phyloP scores from a whole-genome alignment of 1,139 yeast species.

The Meyerozyma sp. region DNA sequence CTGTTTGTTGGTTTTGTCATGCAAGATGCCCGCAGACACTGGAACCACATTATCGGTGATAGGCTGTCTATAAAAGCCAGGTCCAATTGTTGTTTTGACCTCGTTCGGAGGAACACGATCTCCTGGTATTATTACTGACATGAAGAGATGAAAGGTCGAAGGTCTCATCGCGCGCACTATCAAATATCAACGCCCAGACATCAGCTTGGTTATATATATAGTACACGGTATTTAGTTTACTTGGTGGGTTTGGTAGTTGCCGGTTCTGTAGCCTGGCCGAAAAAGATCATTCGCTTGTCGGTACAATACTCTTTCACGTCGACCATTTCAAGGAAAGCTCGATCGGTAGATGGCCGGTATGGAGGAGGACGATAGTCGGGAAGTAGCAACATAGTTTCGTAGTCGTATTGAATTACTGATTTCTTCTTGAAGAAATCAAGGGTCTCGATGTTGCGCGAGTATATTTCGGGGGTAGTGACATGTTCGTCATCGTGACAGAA shows the following conservation, averaged over 20 bases:
- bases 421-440: slow-evolving; percentile 20
- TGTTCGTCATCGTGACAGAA: slow-evolving; percentile 13
- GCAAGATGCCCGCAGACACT: slow-evolving; percentile 32
- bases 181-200: background rate
- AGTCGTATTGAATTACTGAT: slow-evolving; percentile 21
- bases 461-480: slow-evolving; percentile 15
- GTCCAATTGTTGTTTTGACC: slow-evolving; percentile 34
- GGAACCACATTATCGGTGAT: slow-evolving; percentile 31
- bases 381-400: slow-evolving; percentile 19
- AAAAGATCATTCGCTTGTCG: slow-evolving; percentile 9
- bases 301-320: slow-evolving; percentile 12
- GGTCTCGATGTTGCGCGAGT: slow-evolving; percentile 25
- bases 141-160: background rate
- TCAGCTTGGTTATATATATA: background rate
- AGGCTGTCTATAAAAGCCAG: slow-evolving; percentile 39
- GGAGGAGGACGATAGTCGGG: slow-evolving; percentile 22
- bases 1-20: slow-evolving; percentile 22
- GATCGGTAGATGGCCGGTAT: slow-evolving; percentile 1
- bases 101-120: slow-evolving; percentile 24
- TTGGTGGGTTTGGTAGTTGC: background rate
- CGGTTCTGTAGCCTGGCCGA: background rate
- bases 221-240: background rate
- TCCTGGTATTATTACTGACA: slow-evolving; percentile 32
- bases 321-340: slow-evolving; percentile 4
- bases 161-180: background rate